Evolutionary conservation across 306 rosid species (phyloP).

Genomic region (Medicago lupulina): DNA sequence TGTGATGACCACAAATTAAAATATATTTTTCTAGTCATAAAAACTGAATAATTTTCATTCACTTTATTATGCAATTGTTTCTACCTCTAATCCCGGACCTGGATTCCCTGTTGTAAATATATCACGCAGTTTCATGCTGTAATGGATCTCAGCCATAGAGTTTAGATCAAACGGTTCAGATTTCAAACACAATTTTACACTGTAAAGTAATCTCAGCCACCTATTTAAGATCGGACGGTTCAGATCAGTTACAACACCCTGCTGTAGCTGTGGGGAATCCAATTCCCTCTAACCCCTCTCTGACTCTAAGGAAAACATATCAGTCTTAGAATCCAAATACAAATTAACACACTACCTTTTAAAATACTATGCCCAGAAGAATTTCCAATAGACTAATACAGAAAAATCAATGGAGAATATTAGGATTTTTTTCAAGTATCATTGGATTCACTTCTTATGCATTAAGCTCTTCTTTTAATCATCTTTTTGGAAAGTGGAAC

Average conservation of each 20-base stretch:
- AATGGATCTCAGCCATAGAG: no score
- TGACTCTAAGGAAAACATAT: background rate
- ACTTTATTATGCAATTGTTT: background rate
- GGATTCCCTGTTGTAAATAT: no score
- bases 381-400: constrained; percentile 11
- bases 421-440: constrained; percentile 34
- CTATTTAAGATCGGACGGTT: no score
- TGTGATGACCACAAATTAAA: background rate
- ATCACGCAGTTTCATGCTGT: no score
- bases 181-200: no score
- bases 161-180: no score
- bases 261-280: no score
- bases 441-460: constrained; percentile 36
- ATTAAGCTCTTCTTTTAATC: constrained; percentile 41
- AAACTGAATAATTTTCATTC: background rate
- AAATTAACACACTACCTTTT: background rate
- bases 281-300: background rate
- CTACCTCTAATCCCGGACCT: background rate
- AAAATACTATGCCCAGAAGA: constrained; percentile 3
- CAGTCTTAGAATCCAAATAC: background rate
- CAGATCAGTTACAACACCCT: no score
- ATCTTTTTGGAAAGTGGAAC: constrained; percentile 44
- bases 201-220: no score
- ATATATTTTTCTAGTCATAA: background rate
- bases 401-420: constrained; percentile 32